Base-by-base conservation (phyloP, 2,329 filamentous ascomycete genomes). In the Apiospora kogelbergensis region DNA sequence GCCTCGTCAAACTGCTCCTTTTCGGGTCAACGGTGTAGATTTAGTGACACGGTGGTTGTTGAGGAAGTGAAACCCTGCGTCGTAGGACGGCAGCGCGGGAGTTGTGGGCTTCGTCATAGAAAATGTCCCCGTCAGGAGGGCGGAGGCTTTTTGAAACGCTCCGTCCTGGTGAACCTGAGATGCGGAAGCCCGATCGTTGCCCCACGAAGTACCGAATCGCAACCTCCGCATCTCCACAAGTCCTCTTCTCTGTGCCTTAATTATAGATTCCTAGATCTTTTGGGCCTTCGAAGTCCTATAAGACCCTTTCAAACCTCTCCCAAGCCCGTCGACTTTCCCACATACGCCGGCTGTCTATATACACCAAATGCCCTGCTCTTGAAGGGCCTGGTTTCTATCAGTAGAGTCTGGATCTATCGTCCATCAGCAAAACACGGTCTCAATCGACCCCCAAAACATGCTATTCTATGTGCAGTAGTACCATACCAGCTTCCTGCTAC, bases 91-190 rank as follows among this genome's bases (percentile, higher is more conserved):
- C 42, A 37, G 22, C 30, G 53, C 53, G 53, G 53, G 53, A 60
- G 30, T 37, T 37, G 53, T 33, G 48, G 48, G 9, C 30, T 53
- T 30, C 9, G 24, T 30, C 24, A 53, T 11, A 2, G 26, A 30
- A 30, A 57, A 57, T 57, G 48, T 57, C 48, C 6, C 48, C 48
- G 48, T 57, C 26, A 33, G 48, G 53, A 60, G 53, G 53, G 53
- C 53, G 53, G 53, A 60, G 53, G 53, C 20, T 60, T 60, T 37
- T 60, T 30, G 30, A 60, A 60, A 60, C 53, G 30, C 53, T 60
- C 53, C 53, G 53, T 60, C 53, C 20, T 10, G n/a, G 17, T n/a
- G 7, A 60, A 33, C 26, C 17, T 37, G 26, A 60, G 53, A 60
- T 60, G 30, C 53, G 53, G 53, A 60, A n/a, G 30, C 30, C 53